Evolutionary conservation across 2,329 filamentous ascomycete species (phyloP).

Genomic region (Ascochyta pisi): DNA sequence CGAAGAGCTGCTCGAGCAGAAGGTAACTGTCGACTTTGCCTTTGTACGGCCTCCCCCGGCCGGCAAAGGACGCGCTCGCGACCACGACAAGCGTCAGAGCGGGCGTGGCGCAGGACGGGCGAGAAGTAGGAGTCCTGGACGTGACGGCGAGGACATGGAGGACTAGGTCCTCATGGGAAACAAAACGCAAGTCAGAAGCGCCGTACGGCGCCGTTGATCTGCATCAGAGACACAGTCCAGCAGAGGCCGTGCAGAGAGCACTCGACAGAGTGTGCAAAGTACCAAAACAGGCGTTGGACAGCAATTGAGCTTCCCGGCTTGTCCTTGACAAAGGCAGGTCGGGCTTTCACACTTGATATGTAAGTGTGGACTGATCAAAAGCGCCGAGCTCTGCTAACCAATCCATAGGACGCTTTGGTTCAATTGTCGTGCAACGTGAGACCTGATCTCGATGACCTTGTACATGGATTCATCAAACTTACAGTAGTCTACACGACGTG

Average conservation of each 20-base stretch:
- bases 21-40: constrained; percentile 80
- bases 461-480: background rate
- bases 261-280: background rate
- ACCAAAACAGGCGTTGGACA: background rate
- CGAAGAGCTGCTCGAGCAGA: constrained; percentile 81
- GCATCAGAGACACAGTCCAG: background rate
- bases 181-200: background rate
- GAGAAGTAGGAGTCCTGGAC: constrained; percentile 54
- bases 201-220: background rate
- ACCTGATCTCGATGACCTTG: too few relatives aligned
- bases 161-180: constrained; percentile 19
- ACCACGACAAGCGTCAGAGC: constrained; percentile 41
- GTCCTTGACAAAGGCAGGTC: constrained; percentile 18
- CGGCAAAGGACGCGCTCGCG: constrained; percentile 56
- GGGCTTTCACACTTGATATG: constrained; percentile 19
- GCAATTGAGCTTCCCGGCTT: constrained; percentile 27
- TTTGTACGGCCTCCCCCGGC: constrained; percentile 77
- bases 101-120: constrained; percentile 44
- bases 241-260: background rate
- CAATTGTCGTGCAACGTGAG: background rate
- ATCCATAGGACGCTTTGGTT: background rate
- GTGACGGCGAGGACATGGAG: constrained; percentile 45
- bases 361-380: constrained; percentile 10
- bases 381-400: background rate
- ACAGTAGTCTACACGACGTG: background rate